Evolutionary conservation across 2,329 filamentous ascomycete genomes (phyloP).

Genomic region (Monilinia vaccinii-corymbosi): DNA sequence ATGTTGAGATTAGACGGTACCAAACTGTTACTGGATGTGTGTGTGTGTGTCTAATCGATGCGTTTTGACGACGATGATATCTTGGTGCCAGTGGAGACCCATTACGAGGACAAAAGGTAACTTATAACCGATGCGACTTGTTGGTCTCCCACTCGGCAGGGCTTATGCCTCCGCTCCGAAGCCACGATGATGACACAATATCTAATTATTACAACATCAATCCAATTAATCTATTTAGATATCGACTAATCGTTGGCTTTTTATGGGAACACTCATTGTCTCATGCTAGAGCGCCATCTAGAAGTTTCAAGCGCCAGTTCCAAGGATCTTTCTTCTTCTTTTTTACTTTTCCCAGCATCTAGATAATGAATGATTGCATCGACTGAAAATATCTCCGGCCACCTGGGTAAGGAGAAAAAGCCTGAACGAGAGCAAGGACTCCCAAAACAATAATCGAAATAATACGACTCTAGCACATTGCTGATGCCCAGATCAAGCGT

Average conservation of each 20-base stretch:
- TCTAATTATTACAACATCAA: neutral
- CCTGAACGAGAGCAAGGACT: neutral
- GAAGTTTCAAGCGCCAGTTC: neutral
- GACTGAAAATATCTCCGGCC: constrained; percentile 7
- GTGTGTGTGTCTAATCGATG: neutral
- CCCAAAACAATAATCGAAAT: neutral
- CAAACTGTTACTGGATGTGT: neutral
- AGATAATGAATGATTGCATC: neutral
- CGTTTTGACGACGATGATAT: neutral
- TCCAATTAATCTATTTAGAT: neutral
- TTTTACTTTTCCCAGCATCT: neutral
- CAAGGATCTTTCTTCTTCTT: neutral
- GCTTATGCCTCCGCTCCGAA: constrained; percentile 3
- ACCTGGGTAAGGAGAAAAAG: neutral
- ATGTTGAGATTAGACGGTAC: too few relatives aligned
- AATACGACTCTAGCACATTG: neutral
- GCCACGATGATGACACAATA: constrained; percentile 1
- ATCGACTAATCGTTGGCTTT: neutral
- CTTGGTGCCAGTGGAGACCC: neutral
- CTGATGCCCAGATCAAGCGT: neutral
- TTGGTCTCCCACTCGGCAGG: neutral
- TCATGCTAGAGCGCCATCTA: neutral
- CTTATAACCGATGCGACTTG: neutral
- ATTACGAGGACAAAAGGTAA: neutral
- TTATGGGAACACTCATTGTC: neutral